Percentiles rank a stretch among this genome's conserved stretches.
These are phyloP conservation scores for Prinsepia uniflora DNA, from an alignment of 306 rosid genomes.

Conservation along the genomic window DNA sequence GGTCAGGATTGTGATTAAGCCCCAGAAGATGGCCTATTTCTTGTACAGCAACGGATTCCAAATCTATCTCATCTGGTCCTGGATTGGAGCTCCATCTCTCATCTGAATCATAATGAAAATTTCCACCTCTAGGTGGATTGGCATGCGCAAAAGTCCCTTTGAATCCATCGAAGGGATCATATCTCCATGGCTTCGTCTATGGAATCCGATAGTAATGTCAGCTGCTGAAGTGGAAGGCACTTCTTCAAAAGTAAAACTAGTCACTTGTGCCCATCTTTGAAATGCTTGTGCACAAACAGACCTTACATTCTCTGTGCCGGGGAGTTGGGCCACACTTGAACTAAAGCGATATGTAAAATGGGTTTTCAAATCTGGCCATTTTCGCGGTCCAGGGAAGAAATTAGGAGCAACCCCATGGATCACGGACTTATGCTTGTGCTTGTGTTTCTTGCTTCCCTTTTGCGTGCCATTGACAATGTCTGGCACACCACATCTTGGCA, in stretches of 20 bases:
- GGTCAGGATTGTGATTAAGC: conserved; percentile 7
- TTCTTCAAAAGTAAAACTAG: conserved; percentile 10
- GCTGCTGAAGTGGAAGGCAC: not conserved
- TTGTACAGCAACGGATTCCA: conserved; percentile 14
- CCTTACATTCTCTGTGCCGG: not conserved
- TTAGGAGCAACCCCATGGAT: conserved; percentile 14
- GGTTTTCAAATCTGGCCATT: conserved; percentile 11
- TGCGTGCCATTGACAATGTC: conserved; percentile 7
- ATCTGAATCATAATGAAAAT: conserved; percentile 23
- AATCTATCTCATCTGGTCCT: not conserved
- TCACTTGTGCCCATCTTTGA: conserved; percentile 15
- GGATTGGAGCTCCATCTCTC: conserved; percentile 22
- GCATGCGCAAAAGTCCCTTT: conserved; percentile 20
- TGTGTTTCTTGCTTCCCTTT: not conserved
- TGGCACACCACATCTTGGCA: conserved; percentile 24
- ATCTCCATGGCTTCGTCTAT: conserved; percentile 25
- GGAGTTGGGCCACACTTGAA: not conserved
- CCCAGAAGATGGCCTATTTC: conserved; percentile 25
- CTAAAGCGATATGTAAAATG: conserved; percentile 17
- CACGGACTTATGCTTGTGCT: conserved; percentile 3
- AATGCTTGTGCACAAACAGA: conserved; percentile 16
- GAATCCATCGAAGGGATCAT: conserved; percentile 4
- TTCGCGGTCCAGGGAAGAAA: conserved; percentile 13
- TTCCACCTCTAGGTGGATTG: conserved; percentile 16
- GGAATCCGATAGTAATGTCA: conserved; percentile 28